Percentiles rank a stretch among this genome's conserved stretches.
Conservation (phyloP, 1,284 basidiomycete genomes). For the Xerocomus minutiporus region DNA sequence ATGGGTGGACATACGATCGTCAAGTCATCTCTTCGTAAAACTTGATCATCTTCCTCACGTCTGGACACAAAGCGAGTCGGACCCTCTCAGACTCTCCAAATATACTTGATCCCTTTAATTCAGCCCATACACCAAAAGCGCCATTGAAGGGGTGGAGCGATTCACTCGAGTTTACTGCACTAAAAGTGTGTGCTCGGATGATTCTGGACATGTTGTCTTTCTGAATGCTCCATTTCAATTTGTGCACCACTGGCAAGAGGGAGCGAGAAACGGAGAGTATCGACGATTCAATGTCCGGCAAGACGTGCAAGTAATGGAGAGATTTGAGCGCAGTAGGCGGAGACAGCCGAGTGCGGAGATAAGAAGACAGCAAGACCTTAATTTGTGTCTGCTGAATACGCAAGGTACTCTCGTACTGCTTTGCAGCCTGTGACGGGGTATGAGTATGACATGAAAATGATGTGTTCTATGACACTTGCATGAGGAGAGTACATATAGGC, state of each 20-base stretch:
- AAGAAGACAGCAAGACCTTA: conserved; percentile 34
- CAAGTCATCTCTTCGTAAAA: conserved; percentile 51
- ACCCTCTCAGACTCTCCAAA: conserved; percentile 59
- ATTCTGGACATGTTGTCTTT: conserved; percentile 52
- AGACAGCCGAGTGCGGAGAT: conserved; percentile 34
- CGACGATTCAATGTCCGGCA: conserved; percentile 39
- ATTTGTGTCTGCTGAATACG: conserved; percentile 39
- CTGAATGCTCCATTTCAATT: conserved; percentile 50
- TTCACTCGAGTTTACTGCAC: conserved; percentile 24
- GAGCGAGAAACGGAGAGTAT: conserved; percentile 37
- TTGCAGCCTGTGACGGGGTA: conserved; percentile 33
- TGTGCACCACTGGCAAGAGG: conserved; percentile 41
- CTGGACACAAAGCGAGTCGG: conserved; percentile 62
- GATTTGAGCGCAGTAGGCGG: conserved; percentile 27
- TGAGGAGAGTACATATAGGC: conserved; percentile 57
- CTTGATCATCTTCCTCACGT: conserved; percentile 50
- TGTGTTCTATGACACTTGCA: conserved; percentile 36
- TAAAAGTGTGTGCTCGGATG: conserved; percentile 39
- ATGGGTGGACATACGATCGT: not conserved
- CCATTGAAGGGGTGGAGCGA: conserved; percentile 22
- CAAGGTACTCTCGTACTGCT: conserved; percentile 39
- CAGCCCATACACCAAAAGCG: conserved; percentile 51
- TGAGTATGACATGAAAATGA: conserved; percentile 2
- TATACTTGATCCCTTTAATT: conserved; percentile 43
- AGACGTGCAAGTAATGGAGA: conserved; percentile 35